Evolutionary conservation across 2,329 filamentous ascomycete species (phyloP), one percentile per base, ranked within the genome.

Genomic region (Claviceps sp.): DNA sequence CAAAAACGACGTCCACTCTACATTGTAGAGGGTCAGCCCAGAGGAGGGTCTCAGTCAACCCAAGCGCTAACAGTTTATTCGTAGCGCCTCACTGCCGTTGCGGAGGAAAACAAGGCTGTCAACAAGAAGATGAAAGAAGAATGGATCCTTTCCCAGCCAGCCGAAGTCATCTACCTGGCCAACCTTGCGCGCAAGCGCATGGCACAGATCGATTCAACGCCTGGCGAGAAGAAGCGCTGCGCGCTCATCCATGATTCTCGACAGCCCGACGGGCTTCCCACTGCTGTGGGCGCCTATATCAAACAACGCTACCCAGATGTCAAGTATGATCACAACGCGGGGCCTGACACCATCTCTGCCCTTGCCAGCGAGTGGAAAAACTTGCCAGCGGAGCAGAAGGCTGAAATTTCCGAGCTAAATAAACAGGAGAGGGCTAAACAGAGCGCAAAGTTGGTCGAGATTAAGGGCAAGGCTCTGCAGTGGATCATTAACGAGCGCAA

Each of bases 121-220:
- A 77, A 77, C 59, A 58, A 62, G 8, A 66, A 61, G 8, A 58
- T 61, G 18, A 67, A 67, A 59, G 69, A 72, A 63, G 63, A 67
- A 16, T 81, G 77, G 77, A 61, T 79, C n/a, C 65, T 72, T 54
- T 64, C 62, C 30, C 61, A 72, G 57, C 61, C 70, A 3, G 62
- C 66, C 3, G 59, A 62, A 49, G 63, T 67, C 34, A 72, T 79
- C 50, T 55, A 60, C 47, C 54, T 63, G 2, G 76, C 77, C 55
- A 79, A 77, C 66, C 56, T 54, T 2, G 73, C 75, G 22, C 78
- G 78, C 30, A 34, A 34, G 30, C 30, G 30, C 30, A 34, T 34
- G 9, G 30, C 30, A 34, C 30, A 34, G 9, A 11, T 34, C 30
- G 4, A 34, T 4, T 52, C 55, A 46, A 7, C 55, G 54, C 26